These are phyloP conservation scores for Plasmodium gonderi DNA, from an alignment of 169 alveolate species.

Conservation along the genomic window DNA sequence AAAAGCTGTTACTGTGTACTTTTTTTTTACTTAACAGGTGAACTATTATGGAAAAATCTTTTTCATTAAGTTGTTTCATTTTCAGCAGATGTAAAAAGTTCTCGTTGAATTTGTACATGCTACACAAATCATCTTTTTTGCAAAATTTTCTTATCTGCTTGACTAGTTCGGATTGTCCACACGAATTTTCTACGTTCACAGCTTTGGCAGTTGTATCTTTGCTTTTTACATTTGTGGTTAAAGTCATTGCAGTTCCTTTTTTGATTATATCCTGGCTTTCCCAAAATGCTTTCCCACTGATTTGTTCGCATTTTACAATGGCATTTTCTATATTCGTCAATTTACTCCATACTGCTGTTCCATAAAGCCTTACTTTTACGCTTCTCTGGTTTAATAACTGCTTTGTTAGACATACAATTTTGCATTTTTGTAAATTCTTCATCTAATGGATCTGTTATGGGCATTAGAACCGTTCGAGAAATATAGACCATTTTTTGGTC, in stretches of 20 bases:
- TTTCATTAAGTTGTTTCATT: conserved; percentile 5
- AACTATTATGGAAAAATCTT: conserved; percentile 55
- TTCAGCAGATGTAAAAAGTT: conserved; percentile 47
- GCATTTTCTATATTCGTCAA: background rate
- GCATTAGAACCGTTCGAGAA: background rate
- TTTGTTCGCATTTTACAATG: background rate
- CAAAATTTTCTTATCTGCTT: conserved; percentile 54
- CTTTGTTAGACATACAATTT: background rate
- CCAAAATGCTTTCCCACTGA: too few species aligned
- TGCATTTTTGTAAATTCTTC: conserved; percentile 25
- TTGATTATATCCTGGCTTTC: too few species aligned
- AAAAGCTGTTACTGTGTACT: conserved; percentile 27
- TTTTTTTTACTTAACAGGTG: conserved; percentile 54
- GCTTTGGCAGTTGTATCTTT: background rate
- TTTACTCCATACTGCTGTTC: background rate
- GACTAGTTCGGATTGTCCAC: conserved; percentile 47
- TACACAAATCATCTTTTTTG: conserved; percentile 65
- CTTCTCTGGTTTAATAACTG: background rate
- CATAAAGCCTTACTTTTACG: background rate
- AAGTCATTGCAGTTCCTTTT: too few species aligned
- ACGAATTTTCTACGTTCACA: background rate
- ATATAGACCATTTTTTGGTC: background rate
- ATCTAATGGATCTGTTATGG: background rate
- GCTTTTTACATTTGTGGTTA: background rate
- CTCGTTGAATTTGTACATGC: conserved; percentile 46